Percentiles rank a stretch among this genome's conserved stretches.
phyloP scores from a whole-genome alignment of 192 early-diverging fungal genomes.

The Dissophora globulifera region DNA sequence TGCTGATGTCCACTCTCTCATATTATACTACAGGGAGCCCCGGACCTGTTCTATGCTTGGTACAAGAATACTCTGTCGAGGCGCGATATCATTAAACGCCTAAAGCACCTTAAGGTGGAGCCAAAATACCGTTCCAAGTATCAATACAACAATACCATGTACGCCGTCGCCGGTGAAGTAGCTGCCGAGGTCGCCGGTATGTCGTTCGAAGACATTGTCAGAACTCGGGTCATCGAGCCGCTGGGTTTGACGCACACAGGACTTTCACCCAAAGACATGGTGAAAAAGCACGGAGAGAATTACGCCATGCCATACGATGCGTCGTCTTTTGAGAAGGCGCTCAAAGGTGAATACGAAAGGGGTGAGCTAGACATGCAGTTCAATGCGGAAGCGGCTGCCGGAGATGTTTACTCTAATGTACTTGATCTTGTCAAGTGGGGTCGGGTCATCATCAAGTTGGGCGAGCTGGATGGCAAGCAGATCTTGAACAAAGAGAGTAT shows the following conservation, averaged over 20 bases:
- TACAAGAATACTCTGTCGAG: neutral
- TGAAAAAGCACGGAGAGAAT: neutral
- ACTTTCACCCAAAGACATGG: no score
- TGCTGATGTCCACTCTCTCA: no score
- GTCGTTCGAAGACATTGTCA: no score
- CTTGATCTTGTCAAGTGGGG: constrained; percentile 23
- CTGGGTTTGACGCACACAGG: no score
- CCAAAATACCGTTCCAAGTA: no score
- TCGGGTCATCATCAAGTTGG: constrained; percentile 5
- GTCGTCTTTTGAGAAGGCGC: neutral
- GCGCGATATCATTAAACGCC: constrained; percentile 5
- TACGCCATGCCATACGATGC: constrained; percentile 11
- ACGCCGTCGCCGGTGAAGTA: no score
- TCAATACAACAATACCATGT: no score
- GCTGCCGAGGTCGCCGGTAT: no score
- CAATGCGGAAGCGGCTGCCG: constrained; percentile 6
- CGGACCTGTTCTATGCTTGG: neutral
- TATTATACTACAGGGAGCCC: neutral
- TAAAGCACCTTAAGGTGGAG: neutral
- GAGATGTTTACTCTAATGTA: constrained; percentile 30
- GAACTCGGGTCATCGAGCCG: no score
- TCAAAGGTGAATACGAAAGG: constrained; percentile 1
- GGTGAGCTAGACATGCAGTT: neutral
- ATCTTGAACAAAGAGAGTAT: constrained; percentile 17
- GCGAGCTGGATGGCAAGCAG: constrained; percentile 11